Evolutionary conservation across 2,329 filamentous ascomycete genomes (phyloP), one percentile per base, ranked within the genome.

Genomic region (Colletotrichum euphorbiae): DNA sequence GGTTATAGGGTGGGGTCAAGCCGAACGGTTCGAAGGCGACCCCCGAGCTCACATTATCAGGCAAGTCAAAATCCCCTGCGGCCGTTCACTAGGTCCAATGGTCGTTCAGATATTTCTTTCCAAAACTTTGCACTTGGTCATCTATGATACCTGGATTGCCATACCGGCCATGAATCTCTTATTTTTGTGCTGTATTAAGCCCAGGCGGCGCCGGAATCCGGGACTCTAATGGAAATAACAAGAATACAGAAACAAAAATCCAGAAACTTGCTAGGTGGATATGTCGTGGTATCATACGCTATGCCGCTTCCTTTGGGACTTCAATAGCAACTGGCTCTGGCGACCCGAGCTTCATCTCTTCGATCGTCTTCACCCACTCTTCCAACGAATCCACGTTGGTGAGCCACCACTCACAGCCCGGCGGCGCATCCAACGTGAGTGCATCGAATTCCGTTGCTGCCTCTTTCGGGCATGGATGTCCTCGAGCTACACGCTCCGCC

Each of bases 401-500:
- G n/a, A 68, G 28, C 68, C 64, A 70, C 54, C 64, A 68, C 5
- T 61, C 51, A 13, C 57, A 59, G 8, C 56, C 52, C 6, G 54
- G 13, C 19, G 66, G 63, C 24, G 46, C 7, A 8, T 55, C 40
- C 15, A 69, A 5, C 28, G 51, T 60, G 19, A 65, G 17, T 8
- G 42, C 67, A 7, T 64, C 63, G 4, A 69, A 24, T 15, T 69
- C 51, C 31, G 38, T 46, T 5, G 40, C 65, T 21, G 65, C 48
- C 7, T 67, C 62, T 2, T 64, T 48, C 8, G 60, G 38, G 7
- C 62, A 69, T 55, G 52, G 45, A 61, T 69, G 74, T 67, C 42
- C 65, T 3, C 65, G 65, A 9, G 52, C 54, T 0, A 65, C 60
- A 12, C 65, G 54, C 65, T 72, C 50, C 9, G 69, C 68, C 46